phyloP scores from a whole-genome alignment of 805 yeast species.

The Pichia nakasei region DNA sequence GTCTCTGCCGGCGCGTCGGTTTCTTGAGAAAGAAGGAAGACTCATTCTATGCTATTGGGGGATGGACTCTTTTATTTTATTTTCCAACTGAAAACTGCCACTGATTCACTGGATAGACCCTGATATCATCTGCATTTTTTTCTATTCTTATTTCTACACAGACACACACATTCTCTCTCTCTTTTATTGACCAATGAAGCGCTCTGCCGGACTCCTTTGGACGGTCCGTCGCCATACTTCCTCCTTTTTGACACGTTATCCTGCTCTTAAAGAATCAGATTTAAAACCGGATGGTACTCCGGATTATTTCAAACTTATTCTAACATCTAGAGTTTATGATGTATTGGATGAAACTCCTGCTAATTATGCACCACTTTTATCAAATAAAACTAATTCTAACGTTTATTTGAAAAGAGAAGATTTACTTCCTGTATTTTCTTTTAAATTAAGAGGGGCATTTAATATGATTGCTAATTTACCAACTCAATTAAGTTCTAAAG shows the following conservation, averaged over 20 bases:
- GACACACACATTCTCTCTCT: too few relatives aligned
- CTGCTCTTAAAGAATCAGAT: slow-evolving; percentile 43
- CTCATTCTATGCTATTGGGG: too few relatives aligned
- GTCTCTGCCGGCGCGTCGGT: too few relatives aligned
- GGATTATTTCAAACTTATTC: slow-evolving; percentile 85
- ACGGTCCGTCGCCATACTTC: background rate
- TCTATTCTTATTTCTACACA: too few relatives aligned
- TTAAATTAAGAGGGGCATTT: slow-evolving; percentile 95
- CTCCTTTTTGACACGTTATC: slow-evolving; percentile 26
- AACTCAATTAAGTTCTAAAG: slow-evolving; percentile 55
- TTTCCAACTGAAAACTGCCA: too few relatives aligned
- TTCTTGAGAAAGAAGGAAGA: too few relatives aligned
- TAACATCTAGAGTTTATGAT: slow-evolving; percentile 91
- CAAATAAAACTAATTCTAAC: slow-evolving; percentile 66
- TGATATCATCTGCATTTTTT: too few relatives aligned
- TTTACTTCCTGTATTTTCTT: slow-evolving; percentile 86
- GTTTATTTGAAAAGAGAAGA: slow-evolving; percentile 87
- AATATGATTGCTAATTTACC: slow-evolving; percentile 90
- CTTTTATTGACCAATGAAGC: background rate
- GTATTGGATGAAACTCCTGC: slow-evolving; percentile 88
- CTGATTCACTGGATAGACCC: too few relatives aligned
- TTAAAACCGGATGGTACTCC: slow-evolving; percentile 59
- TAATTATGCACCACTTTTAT: slow-evolving; percentile 62
- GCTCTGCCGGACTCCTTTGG: background rate
- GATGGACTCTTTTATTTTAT: too few relatives aligned